A percentile compares a stretch with the other conserved stretches of the same genome.
phyloP scores from a whole-genome alignment of 805 yeast species.

The Pichia deserticola region DNA sequence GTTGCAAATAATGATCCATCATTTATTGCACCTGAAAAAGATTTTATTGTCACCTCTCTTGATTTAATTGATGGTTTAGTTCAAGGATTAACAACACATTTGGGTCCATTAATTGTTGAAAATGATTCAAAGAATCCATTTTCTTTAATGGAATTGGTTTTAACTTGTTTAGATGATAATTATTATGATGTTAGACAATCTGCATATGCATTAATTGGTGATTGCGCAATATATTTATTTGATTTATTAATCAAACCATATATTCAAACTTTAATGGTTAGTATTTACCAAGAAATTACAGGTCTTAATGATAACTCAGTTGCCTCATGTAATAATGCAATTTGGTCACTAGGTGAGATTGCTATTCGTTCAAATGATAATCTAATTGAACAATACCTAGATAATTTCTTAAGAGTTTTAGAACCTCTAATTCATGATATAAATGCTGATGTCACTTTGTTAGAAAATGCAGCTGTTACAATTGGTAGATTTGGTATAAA shows the following conservation, averaged over 20 bases:
- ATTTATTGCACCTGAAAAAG: slow-evolving; percentile 76
- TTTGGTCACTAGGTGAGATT: slow-evolving; percentile 91
- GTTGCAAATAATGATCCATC: slow-evolving; percentile 58
- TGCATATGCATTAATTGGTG: slow-evolving; percentile 86
- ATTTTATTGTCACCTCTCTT: slow-evolving; percentile 79
- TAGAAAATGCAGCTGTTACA: slow-evolving; percentile 86
- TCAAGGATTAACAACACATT: slow-evolving; percentile 72
- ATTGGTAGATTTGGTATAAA: slow-evolving; percentile 76
- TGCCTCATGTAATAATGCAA: slow-evolving; percentile 79
- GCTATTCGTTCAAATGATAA: slow-evolving; percentile 47
- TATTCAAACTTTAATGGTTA: slow-evolving; percentile 48
- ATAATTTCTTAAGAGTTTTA: slow-evolving; percentile 46
- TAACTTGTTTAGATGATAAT: slow-evolving; percentile 67
- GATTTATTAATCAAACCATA: slow-evolving; percentile 40
- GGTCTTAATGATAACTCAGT: slow-evolving; percentile 36
- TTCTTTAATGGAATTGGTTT: slow-evolving; percentile 50
- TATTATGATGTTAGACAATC: slow-evolving; percentile 88
- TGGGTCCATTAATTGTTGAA: slow-evolving; percentile 43
- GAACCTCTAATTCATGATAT: slow-evolving; percentile 51
- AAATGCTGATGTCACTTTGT: slow-evolving; percentile 53
- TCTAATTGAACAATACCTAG: slow-evolving; percentile 44
- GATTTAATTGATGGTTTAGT: slow-evolving; percentile 89
- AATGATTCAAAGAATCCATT: slow-evolving; percentile 17
- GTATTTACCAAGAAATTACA: slow-evolving; percentile 63
- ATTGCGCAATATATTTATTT: slow-evolving; percentile 59